phyloP scores from a whole-genome alignment of 192 early-diverging fungal genomes.

The Funneliformis mosseae region DNA sequence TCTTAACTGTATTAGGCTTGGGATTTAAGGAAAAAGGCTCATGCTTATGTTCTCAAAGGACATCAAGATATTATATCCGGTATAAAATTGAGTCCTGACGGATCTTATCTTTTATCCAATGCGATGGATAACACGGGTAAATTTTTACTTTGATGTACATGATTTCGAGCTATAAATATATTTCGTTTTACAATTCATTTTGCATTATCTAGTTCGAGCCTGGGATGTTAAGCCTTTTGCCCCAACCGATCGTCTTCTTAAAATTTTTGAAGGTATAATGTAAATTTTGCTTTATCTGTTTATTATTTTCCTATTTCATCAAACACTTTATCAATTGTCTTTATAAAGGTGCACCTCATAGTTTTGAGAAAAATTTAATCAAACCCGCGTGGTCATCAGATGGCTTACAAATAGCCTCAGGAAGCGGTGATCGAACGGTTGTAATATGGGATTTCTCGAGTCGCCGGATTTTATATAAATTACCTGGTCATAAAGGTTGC shows the following conservation, averaged over 20 bases:
- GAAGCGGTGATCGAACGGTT: constrained; percentile 84
- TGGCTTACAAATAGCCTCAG: constrained; percentile 81
- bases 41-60: constrained; percentile 70
- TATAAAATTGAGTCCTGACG: constrained; percentile 80
- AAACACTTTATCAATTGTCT: not conserved
- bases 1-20: constrained; percentile 56
- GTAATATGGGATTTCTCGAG: constrained; percentile 86
- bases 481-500: constrained; percentile 94
- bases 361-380: constrained; percentile 93
- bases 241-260: constrained; percentile 70
- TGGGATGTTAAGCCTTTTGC: constrained; percentile 96
- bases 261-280: constrained; percentile 68
- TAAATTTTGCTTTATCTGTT: not conserved
- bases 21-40: constrained; percentile 80
- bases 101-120: constrained; percentile 80
- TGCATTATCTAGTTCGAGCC: constrained; percentile 61
- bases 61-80: constrained; percentile 93
- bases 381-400: constrained; percentile 88
- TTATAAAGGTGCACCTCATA: constrained; percentile 81
- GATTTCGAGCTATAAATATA: not conserved
- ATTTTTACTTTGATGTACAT: not conserved
- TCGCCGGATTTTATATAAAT: constrained; percentile 85
- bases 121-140: constrained; percentile 91
- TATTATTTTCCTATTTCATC: not conserved
- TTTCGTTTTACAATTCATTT: not conserved